Conservation (phyloP, 345 rosid genomes). For the Euclidium syriacum region DNA sequence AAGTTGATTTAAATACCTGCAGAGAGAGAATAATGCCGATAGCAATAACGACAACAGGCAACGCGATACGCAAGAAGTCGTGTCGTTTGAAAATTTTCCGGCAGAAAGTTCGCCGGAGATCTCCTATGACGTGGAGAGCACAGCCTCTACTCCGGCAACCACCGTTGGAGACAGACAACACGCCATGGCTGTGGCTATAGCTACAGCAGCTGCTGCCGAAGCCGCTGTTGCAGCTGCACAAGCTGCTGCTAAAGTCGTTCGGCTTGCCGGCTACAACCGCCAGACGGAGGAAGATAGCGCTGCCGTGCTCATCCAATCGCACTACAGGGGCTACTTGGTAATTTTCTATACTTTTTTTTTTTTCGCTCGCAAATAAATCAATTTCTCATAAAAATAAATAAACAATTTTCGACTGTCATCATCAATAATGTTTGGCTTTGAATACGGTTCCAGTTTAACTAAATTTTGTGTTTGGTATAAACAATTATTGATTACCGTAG, state of each 20-base stretch:
- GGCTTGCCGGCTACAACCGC: constrained; percentile 81
- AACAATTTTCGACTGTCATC: neutral
- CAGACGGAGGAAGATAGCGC: constrained; percentile 77
- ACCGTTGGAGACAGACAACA: constrained; percentile 57
- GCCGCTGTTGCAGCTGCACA: constrained; percentile 95
- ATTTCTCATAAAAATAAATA: too few relatives aligned
- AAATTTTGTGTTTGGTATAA: too few relatives aligned
- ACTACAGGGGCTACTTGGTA: constrained; percentile 91
- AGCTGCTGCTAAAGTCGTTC: constrained; percentile 90
- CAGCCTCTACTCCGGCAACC: constrained; percentile 40
- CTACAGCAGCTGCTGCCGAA: constrained; percentile 92
- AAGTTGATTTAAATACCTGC: neutral
- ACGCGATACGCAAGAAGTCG: constrained; percentile 66
- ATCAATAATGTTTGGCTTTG: neutral
- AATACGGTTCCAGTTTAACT: neutral
- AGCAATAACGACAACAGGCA: constrained; percentile 23
- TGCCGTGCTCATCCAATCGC: constrained; percentile 75
- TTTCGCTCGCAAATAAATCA: too few relatives aligned
- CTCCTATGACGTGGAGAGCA: constrained; percentile 56
- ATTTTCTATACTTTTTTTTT: neutral
- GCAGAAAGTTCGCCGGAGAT: constrained; percentile 80
- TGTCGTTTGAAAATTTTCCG: constrained; percentile 78
- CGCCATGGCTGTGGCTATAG: constrained; percentile 83
- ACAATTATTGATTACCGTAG: too few relatives aligned
- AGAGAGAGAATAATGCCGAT: constrained; percentile 20